These are phyloP conservation scores for Leccinum truebloodii DNA, from an alignment of 768 basidiomycete genomes.

Conservation along the genomic window DNA sequence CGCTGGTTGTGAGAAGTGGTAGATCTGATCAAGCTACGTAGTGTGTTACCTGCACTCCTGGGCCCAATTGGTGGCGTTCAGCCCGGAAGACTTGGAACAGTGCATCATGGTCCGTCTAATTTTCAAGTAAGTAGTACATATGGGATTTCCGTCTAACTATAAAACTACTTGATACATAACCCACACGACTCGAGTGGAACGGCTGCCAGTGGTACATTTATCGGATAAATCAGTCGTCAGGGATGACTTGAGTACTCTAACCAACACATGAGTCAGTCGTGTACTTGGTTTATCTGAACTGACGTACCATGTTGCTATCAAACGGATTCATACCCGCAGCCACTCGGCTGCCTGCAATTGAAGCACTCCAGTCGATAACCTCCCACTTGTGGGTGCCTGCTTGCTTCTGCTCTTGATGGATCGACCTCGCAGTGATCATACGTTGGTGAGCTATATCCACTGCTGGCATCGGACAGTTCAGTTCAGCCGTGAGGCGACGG, in stretches of 20 bases:
- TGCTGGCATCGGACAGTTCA: slow-evolving; percentile 69
- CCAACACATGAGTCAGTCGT: not conserved
- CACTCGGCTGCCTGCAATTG: slow-evolving; percentile 76
- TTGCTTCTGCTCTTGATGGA: slow-evolving; percentile 51
- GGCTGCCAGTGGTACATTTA: not conserved
- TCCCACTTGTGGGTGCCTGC: slow-evolving; percentile 53
- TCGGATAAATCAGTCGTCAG: slow-evolving; percentile 18
- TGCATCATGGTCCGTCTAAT: too few relatives aligned
- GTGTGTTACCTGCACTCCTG: too few relatives aligned
- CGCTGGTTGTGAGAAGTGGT: not conserved
- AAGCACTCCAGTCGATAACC: slow-evolving; percentile 77
- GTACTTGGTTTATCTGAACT: not conserved
- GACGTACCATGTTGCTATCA: slow-evolving; percentile 35
- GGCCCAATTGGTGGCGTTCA: not conserved
- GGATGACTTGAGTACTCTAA: slow-evolving; percentile 25
- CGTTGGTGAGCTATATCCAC: slow-evolving; percentile 76
- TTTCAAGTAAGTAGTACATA: not conserved
- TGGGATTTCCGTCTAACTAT: not conserved
- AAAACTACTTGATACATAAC: not conserved
- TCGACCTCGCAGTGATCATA: slow-evolving; percentile 74
- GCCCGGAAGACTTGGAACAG: not conserved
- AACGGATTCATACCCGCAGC: slow-evolving; percentile 65
- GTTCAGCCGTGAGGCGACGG: slow-evolving; percentile 63
- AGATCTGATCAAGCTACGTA: not conserved
- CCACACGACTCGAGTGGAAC: not conserved